Conservation (phyloP, 1,139 yeast species). For the Blastobotrys buckinghamii region DNA sequence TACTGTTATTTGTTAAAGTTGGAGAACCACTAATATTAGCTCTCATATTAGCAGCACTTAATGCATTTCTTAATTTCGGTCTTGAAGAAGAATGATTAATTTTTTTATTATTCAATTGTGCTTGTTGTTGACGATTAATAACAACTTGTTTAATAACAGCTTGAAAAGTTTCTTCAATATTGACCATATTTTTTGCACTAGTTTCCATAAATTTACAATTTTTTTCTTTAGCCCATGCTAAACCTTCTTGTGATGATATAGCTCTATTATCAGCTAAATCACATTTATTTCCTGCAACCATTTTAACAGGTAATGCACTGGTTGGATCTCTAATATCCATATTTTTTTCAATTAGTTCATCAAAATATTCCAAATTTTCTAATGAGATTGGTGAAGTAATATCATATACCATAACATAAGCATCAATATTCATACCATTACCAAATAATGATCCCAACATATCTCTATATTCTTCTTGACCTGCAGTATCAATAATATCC, state of each 20-base stretch:
- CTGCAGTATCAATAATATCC: conserved; percentile 36
- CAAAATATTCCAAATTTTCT: conserved; percentile 73
- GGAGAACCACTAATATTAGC: background rate
- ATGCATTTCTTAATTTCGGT: conserved; percentile 13
- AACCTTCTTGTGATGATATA: conserved; percentile 77
- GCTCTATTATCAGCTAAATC: conserved; percentile 74
- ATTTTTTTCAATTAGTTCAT: conserved; percentile 79
- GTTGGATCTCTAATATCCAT: conserved; percentile 40
- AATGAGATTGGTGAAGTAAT: conserved; percentile 76
- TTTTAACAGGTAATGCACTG: conserved; percentile 28
- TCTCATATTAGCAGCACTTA: conserved; percentile 12
- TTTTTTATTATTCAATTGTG: background rate
- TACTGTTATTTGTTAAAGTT: background rate
- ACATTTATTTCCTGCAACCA: conserved; percentile 37
- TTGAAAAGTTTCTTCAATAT: conserved; percentile 82
- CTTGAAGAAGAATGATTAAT: conserved; percentile 10
- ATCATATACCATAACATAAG: conserved; percentile 79
- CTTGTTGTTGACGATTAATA: conserved; percentile 15
- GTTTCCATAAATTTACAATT: conserved; percentile 83
- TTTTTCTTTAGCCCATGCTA: conserved; percentile 64
- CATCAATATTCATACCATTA: conserved; percentile 84
- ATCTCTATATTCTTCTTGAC: conserved; percentile 37
- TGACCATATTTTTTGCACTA: conserved; percentile 81
- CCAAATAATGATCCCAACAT: conserved; percentile 50
- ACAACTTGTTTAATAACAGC: conserved; percentile 57